phyloP scores from a whole-genome alignment of 164 flowering plant genomes.

The Chimonanthus salicifolius region DNA sequence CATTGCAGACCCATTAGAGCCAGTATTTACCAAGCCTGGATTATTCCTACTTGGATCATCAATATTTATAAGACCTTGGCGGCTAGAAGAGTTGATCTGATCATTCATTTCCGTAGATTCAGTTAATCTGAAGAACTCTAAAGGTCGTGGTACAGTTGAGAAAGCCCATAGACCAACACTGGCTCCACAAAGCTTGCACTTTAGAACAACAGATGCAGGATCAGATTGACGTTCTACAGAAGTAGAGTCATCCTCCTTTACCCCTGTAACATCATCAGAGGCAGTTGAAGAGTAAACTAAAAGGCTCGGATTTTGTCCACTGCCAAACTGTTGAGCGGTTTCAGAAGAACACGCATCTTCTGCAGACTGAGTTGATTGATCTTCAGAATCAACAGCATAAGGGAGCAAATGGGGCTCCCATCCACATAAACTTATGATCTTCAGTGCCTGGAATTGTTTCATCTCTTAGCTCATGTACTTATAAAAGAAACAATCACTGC shows the following conservation, averaged over 20 bases:
- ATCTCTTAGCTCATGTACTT: conserved; percentile 6
- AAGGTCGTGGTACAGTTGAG: conserved; percentile 50
- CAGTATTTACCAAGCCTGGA: conserved; percentile 7
- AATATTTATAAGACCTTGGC: background rate
- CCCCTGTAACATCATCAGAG: conserved; percentile 21
- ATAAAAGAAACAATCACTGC: background rate
- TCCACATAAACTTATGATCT: conserved; percentile 82
- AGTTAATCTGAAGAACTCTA: conserved; percentile 58
- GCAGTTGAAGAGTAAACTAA: conserved; percentile 15
- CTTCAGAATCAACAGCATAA: conserved; percentile 61
- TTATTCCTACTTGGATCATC: background rate
- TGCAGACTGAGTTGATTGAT: conserved; percentile 24
- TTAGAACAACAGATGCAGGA: conserved; percentile 75
- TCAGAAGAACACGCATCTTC: conserved; percentile 18
- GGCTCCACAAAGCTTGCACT: conserved; percentile 88
- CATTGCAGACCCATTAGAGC: conserved; percentile 13
- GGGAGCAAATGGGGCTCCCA: conserved; percentile 83
- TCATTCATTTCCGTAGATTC: conserved; percentile 44
- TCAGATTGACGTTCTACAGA: conserved; percentile 28
- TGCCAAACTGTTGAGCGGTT: conserved; percentile 16
- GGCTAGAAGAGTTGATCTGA: conserved; percentile 16
- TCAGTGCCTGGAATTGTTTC: conserved; percentile 61
- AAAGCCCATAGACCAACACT: conserved; percentile 90
- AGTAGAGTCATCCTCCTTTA: conserved; percentile 16
- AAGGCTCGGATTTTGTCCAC: conserved; percentile 22